Conservation (phyloP, 177 flowering plant genomes). For the Vitis hybrid region DNA sequence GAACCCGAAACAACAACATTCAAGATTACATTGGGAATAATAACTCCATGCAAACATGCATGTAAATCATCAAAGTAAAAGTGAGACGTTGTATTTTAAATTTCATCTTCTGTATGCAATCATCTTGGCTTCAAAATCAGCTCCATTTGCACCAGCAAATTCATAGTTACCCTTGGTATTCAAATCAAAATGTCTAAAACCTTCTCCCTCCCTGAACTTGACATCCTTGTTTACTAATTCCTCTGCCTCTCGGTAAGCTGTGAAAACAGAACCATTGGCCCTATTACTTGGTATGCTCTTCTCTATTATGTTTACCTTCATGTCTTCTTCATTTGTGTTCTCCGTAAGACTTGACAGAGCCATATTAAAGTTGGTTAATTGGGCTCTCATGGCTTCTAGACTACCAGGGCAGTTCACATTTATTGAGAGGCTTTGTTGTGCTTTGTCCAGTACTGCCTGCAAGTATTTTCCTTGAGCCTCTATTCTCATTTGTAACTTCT, state of each 20-base stretch:
- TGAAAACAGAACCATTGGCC: slow-evolving; percentile 22
- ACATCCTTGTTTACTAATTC: slow-evolving; percentile 21
- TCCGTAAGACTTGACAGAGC: slow-evolving; percentile 57
- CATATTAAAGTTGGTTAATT: slow-evolving; percentile 52
- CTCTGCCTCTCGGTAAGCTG: slow-evolving; percentile 21
- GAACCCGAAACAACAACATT: no score
- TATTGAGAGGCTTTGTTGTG: slow-evolving; percentile 52
- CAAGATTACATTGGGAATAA: no score
- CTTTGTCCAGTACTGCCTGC: slow-evolving; percentile 72
- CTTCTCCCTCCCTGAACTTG: slow-evolving; percentile 33
- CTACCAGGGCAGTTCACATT: slow-evolving; percentile 28
- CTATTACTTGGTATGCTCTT: slow-evolving; percentile 16
- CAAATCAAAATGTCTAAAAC: slow-evolving; percentile 49
- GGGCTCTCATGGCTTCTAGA: slow-evolving; percentile 43
- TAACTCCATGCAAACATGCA: no score
- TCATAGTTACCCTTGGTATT: slow-evolving; percentile 49
- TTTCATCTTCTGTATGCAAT: slow-evolving; percentile 19
- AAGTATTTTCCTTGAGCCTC: slow-evolving; percentile 75
- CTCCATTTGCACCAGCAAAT: slow-evolving; percentile 33
- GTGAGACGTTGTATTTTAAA: not conserved
- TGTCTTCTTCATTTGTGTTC: slow-evolving; percentile 30
- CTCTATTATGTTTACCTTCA: slow-evolving; percentile 15
- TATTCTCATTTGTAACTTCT: slow-evolving; percentile 58
- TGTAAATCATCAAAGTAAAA: not conserved
- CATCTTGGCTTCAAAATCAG: slow-evolving; percentile 22